phyloP scores from a whole-genome alignment of 2,329 filamentous ascomycete genomes.

The Aureobasidium sp. region DNA sequence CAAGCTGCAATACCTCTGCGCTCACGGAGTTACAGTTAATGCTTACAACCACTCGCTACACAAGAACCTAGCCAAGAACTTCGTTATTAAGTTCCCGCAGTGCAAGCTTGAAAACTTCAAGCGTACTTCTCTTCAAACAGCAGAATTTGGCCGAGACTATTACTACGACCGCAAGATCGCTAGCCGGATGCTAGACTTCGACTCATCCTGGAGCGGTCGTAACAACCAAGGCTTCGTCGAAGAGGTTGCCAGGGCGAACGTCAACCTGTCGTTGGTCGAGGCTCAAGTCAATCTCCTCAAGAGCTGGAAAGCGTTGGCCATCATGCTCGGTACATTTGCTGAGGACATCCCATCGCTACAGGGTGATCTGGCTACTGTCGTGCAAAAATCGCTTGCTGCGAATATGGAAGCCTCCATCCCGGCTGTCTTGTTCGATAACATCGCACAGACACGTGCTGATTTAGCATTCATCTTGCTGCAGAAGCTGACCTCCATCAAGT shows the following conservation, averaged over 20 bases:
- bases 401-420: slow-evolving; percentile 67
- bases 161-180: slow-evolving; percentile 78
- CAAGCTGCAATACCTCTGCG: slow-evolving; percentile 69
- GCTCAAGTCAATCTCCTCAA: slow-evolving; percentile 80
- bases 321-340: slow-evolving; percentile 68
- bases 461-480: slow-evolving; percentile 77
- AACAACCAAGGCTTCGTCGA: slow-evolving; percentile 61
- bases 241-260: slow-evolving; percentile 80
- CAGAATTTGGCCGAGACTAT: slow-evolving; percentile 60
- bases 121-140: slow-evolving; percentile 49
- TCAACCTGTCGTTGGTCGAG: slow-evolving; percentile 85
- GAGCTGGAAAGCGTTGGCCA: slow-evolving; percentile 79
- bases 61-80: slow-evolving; percentile 74
- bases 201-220: slow-evolving; percentile 63
- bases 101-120: slow-evolving; percentile 73
- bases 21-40: slow-evolving; percentile 66
- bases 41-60: slow-evolving; percentile 85
- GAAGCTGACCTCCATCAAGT: slow-evolving; percentile 46
- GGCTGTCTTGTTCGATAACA: slow-evolving; percentile 70
- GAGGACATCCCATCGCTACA: slow-evolving; percentile 49
- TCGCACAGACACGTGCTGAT: slow-evolving; percentile 68
- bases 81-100: slow-evolving; percentile 66
- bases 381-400: slow-evolving; percentile 66
- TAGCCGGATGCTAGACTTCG: slow-evolving; percentile 64
- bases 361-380: slow-evolving; percentile 64